Evolutionary conservation across 2,329 filamentous ascomycete genomes (phyloP).

Genomic region (Mariannaea sp.): DNA sequence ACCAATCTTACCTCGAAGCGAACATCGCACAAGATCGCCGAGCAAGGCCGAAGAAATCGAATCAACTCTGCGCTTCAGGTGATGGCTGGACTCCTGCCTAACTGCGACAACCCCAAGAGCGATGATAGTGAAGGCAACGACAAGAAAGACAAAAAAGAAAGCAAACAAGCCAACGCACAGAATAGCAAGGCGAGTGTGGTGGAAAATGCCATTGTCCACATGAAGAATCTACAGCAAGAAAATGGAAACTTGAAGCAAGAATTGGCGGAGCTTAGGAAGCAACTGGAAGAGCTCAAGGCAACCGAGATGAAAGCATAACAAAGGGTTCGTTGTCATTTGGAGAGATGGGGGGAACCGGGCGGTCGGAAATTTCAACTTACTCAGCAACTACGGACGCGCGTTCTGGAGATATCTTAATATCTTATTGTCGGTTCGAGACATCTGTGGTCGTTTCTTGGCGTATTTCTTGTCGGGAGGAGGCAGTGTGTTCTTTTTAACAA

Average conservation of each 20-base stretch:
- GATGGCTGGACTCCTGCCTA: constrained; percentile 85
- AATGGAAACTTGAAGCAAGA: constrained; percentile 70
- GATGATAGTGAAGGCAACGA: constrained; percentile 50
- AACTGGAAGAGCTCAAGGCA: constrained; percentile 38
- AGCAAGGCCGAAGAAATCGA: constrained; percentile 91
- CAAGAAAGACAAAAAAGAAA: constrained; percentile 55
- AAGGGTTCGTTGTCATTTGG: constrained; percentile 14
- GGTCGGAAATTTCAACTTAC: constrained; percentile 6
- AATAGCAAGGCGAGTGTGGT: constrained; percentile 96
- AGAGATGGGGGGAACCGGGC: not conserved
- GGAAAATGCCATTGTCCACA: constrained; percentile 96
- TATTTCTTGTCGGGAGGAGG: constrained; percentile 20
- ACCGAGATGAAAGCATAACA: constrained; percentile 13
- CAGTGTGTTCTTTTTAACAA: constrained; percentile 27
- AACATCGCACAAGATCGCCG: constrained; percentile 96
- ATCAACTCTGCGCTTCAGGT: constrained; percentile 94
- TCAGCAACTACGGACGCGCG: constrained; percentile 3
- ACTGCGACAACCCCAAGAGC: constrained; percentile 48
- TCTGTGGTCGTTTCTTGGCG: constrained; percentile 5
- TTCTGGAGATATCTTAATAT: constrained; percentile 22
- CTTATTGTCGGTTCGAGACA: not conserved
- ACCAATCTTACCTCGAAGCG: constrained; percentile 95
- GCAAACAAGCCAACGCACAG: constrained; percentile 58
- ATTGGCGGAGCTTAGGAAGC: constrained; percentile 46
- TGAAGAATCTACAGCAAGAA: constrained; percentile 80